Evolutionary conservation across 2,329 filamentous ascomycete species (phyloP), one percentile per base, ranked within the genome.

Genomic region (Arthrobotrys musiformis): DNA sequence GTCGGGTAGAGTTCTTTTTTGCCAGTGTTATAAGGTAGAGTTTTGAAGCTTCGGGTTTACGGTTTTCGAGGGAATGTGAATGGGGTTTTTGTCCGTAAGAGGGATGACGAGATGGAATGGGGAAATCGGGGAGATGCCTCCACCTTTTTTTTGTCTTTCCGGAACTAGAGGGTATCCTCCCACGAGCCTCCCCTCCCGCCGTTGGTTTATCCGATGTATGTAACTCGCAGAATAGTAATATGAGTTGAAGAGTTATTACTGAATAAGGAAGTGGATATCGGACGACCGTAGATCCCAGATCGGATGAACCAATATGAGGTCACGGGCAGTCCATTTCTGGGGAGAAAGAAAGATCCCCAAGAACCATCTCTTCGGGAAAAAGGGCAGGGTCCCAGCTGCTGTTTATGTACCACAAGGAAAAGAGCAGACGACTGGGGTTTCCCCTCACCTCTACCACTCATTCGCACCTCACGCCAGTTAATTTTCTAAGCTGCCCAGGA

Each of bases 381-480:
- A 24, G 22, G 19, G 33, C 54, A 58, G 54, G 54, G 26, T n/a
- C 54, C 44, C 19, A 48, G 33, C n/a, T 11, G 54, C 54, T 58
- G 54, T 58, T 58, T 58, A 58, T 58, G 54, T 58, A 58, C 54
- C 15, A 35, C 4, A 26, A 35, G 30, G 30, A 35, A 35, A 35
- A 35, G 11, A 9, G 5, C 42, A 9, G 17, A 11, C n/a, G 19
- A 48, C 19, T 58, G 17, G 30, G 2, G 30, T 6, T 19, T 58
- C 26, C n/a, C 28, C 22, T 58, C 54, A 30, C 54, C 54, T 58
- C 54, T 40, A 19, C 24, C 50, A 13, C 17, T 56, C 50, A 30
- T 35, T 35, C n/a, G 24, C 24, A 52, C 24, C 48, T 52, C 48
- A 52, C 48, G 26, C 48, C 48, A 52, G 24, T 4, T 17, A 1